A percentile compares a stretch with the other conserved stretches of the same genome.
phyloP scores from a whole-genome alignment of 2,329 filamentous ascomycete genomes.

The Penicillium sp. region DNA sequence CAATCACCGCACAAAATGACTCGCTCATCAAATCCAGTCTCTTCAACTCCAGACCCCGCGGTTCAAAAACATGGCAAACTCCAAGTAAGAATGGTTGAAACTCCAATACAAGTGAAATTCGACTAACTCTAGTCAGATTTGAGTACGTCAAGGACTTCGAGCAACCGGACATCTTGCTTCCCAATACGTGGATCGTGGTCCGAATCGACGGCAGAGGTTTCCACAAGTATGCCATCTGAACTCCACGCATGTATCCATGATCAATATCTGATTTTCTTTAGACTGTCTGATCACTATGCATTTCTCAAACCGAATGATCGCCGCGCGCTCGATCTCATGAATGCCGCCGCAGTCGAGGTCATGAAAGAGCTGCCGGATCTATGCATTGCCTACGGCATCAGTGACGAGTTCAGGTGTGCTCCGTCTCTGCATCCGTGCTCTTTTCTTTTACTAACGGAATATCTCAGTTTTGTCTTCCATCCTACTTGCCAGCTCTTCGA shows the following conservation, averaged over 20 bases:
- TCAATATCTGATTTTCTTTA: conserved; percentile 35
- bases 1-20: conserved; percentile 21
- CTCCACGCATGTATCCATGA: background rate
- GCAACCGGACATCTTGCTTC: conserved; percentile 73
- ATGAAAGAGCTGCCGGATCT: conserved; percentile 82
- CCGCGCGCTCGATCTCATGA: conserved; percentile 89
- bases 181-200: conserved; percentile 93
- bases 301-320: conserved; percentile 93
- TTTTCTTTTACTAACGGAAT: background rate
- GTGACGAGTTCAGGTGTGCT: conserved; percentile 73
- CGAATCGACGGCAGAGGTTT: conserved; percentile 93
- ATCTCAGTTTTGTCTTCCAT: conserved; percentile 77
- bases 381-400: conserved; percentile 84
- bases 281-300: conserved; percentile 75
- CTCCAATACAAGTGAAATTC: background rate
- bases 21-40: conserved; percentile 9
- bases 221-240: conserved; percentile 66
- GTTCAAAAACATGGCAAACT: conserved; percentile 36
- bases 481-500: conserved; percentile 82
- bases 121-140: conserved; percentile 58
- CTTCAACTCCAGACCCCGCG: conserved; percentile 1
- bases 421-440: background rate
- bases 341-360: conserved; percentile 80
- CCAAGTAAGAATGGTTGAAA: conserved; percentile 30
- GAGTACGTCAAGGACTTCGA: conserved; percentile 94